These are phyloP conservation scores for Trichoderma virens DNA, from an alignment of 495 filamentous ascomycete species.

Conservation along the genomic window DNA sequence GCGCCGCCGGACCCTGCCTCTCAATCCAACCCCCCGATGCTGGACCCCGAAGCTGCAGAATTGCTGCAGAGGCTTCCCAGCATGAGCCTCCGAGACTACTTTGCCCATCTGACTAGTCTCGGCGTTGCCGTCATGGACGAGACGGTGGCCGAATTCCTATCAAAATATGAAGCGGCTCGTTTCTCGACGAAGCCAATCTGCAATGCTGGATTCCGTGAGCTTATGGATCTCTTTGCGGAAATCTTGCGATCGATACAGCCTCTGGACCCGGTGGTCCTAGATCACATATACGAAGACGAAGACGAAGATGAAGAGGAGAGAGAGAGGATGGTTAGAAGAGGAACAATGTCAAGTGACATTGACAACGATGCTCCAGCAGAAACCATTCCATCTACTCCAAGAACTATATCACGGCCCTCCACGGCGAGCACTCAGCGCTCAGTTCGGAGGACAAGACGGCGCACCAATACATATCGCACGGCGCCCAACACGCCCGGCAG, in stretches of 20 bases:
- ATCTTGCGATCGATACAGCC: conserved; percentile 68
- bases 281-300: conserved; percentile 14
- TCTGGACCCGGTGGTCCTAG: conserved; percentile 43
- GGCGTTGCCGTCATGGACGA: conserved; percentile 53
- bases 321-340: not conserved
- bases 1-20: conserved; percentile 56
- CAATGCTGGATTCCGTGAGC: conserved; percentile 62
- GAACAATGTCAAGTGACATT: conserved; percentile 30
- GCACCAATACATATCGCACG: conserved; percentile 34
- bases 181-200: conserved; percentile 54
- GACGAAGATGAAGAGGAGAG: conserved; percentile 8
- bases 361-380: conserved; percentile 23
- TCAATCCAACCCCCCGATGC: conserved; percentile 27
- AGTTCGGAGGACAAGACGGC: conserved; percentile 22
- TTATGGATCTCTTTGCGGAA: conserved; percentile 86
- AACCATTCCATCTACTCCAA: conserved; percentile 25
- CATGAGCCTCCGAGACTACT: conserved; percentile 77
- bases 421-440: conserved; percentile 21
- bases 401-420: conserved; percentile 19
- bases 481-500: conserved; percentile 47
- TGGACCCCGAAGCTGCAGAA: conserved; percentile 55
- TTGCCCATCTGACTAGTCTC: conserved; percentile 59
- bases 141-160: conserved; percentile 56
- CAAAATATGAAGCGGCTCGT: conserved; percentile 72
- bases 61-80: conserved; percentile 60